These are phyloP conservation scores for Anethum foeniculum DNA, from an alignment of 140 eudicot species.

Conservation along the genomic window DNA sequence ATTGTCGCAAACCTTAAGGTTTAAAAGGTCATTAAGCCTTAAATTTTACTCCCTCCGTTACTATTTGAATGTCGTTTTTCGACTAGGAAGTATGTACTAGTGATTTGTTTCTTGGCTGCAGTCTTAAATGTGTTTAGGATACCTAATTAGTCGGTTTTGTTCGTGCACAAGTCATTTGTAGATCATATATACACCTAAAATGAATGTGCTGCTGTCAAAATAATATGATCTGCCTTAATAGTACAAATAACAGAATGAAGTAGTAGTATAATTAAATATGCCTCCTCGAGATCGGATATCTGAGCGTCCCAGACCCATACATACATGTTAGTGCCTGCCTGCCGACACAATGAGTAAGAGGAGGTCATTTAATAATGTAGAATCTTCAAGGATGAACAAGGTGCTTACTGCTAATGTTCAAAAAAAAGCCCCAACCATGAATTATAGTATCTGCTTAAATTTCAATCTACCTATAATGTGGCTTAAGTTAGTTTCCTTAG, in stretches of 20 bases:
- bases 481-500: neutral
- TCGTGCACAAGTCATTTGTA: neutral
- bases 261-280: neutral
- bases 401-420: neutral
- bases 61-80: too few species aligned
- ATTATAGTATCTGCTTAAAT: neutral
- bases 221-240: neutral
- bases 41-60: neutral
- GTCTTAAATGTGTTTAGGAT: neutral
- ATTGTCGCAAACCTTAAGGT: too few species aligned
- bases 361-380: neutral
- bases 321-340: neutral
- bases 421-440: neutral
- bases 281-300: conserved; percentile 6
- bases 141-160: neutral
- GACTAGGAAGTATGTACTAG: neutral
- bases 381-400: neutral
- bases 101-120: neutral
- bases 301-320: neutral
- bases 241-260: neutral
- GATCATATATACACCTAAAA: neutral
- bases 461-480: neutral
- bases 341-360: neutral
- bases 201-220: neutral
- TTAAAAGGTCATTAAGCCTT: neutral